Base-by-base conservation (phyloP, 2,329 filamentous ascomycete species). In the Lachnellula willkommii region DNA sequence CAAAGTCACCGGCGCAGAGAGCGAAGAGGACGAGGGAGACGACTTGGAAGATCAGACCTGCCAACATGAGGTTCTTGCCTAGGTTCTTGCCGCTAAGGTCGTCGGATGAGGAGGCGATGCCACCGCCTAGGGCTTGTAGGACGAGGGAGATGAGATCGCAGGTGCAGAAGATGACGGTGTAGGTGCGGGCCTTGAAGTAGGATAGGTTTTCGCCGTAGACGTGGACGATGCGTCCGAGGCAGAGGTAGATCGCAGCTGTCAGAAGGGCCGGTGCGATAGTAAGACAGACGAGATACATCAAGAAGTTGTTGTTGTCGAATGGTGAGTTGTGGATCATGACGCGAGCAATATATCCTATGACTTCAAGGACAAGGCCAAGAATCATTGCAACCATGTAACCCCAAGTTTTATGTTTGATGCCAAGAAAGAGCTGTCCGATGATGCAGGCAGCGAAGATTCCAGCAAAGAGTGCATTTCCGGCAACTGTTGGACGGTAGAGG, bases 221-320 rank as follows among this genome's bases (percentile, higher is more conserved):
- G n/a, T 79, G 66, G 54, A 83, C 77, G 59, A 84, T 74, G 51
- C 82, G 78, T 39, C 81, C 80, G 3, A 72, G 72, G 55, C 83
- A 64, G 60, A 87, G 77, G 72, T 86, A 87, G 69, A 86, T 79
- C 5, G 76, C 78, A 60, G 82, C 80, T 70, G 81, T 83, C 69
- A 85, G 74, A 56, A 86, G 75, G 32, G 82, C 65, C 2, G 65
- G 66, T 6, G 65, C 65, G 22, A 67, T 67, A 0, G 65, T 67
- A 12, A 84, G 73, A 4, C 75, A 78, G 32, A 84, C 76, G 68
- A 85, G 83, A 59, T 84, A 80, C 47, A 79, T 76, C 68, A 83
- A 70, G 71, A 85, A 85, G 57, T 77, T 75, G 52, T 71, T 59
- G 14, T 73, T 65, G 68, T 80, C 71, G 77, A 79, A 86, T 3